Conservation (phyloP, 2,329 filamentous ascomycete genomes). For the Nannizzia gypsea region DNA sequence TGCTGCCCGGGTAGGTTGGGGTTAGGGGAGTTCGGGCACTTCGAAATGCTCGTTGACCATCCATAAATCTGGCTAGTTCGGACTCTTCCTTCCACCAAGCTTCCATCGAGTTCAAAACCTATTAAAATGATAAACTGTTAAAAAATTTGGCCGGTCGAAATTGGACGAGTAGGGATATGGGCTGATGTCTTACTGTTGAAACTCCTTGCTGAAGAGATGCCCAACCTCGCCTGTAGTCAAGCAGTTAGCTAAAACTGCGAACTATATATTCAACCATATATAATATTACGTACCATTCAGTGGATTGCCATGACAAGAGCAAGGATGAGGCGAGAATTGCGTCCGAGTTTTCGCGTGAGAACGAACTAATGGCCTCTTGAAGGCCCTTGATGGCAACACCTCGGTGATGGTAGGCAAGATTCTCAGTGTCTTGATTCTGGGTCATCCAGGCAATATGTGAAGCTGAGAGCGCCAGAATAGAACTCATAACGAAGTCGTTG, state of each 20-base stretch:
- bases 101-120: conserved; percentile 87
- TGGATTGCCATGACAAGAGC: conserved; percentile 88
- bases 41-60: conserved; percentile 30
- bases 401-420: conserved; percentile 80
- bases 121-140: conserved; percentile 20
- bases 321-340: conserved; percentile 84
- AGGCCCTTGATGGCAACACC: conserved; percentile 76
- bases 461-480: conserved; percentile 84
- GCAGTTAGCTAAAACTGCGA: conserved; percentile 17
- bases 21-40: conserved; percentile 25
- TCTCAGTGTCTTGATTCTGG: conserved; percentile 70
- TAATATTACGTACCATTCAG: conserved; percentile 66
- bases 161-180: not conserved
- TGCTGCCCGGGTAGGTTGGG: conserved; percentile 20
- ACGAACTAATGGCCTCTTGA: conserved; percentile 73
- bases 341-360: conserved; percentile 78
- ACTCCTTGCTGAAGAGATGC: conserved; percentile 85
- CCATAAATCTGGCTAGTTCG: conserved; percentile 39
- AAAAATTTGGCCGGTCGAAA: conserved; percentile 5
- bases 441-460: conserved; percentile 86
- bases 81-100: conserved; percentile 76
- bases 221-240: conserved; percentile 64
- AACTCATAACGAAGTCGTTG: conserved; percentile 85
- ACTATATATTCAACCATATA: not conserved
- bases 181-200: conserved; percentile 55